These are phyloP conservation scores for Pneumocystis wakefieldiae DNA, from an alignment of 1,139 yeast species.

Conservation along the genomic window DNA sequence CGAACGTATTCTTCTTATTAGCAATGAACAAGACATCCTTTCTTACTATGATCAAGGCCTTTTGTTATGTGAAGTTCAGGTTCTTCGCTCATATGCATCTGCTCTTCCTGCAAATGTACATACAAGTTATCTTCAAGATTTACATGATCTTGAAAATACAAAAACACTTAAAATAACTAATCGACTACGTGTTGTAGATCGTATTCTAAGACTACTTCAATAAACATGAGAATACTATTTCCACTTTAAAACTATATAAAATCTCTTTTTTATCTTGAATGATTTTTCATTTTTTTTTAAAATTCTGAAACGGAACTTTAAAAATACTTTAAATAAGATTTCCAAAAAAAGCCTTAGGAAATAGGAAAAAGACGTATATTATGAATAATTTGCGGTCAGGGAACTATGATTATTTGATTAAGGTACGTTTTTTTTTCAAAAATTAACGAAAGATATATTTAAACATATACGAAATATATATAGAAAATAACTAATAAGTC, in stretches of 20 bases:
- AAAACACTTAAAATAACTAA: background rate
- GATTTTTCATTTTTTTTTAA: background rate
- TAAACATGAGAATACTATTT: background rate
- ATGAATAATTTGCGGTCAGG: background rate
- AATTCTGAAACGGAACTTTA: background rate
- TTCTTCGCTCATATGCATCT: slow-evolving; percentile 12
- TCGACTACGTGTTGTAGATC: background rate
- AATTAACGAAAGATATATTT: background rate
- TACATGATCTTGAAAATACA: slow-evolving; percentile 15
- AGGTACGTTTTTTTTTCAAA: background rate
- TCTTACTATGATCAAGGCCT: slow-evolving; percentile 18
- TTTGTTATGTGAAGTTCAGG: slow-evolving; percentile 18
- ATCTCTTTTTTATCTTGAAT: background rate
- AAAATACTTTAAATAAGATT: background rate
- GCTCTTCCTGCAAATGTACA: slow-evolving; percentile 12
- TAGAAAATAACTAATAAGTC: background rate
- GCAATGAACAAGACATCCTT: slow-evolving; percentile 13
- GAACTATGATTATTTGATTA: background rate
- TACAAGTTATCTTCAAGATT: slow-evolving; percentile 16
- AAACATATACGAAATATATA: background rate
- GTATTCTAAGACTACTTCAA: background rate
- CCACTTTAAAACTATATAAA: background rate
- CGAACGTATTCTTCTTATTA: slow-evolving; percentile 14
- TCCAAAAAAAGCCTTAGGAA: background rate
- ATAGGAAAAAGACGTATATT: background rate